Percentiles rank a stretch among this genome's conserved stretches.
Evolutionary conservation across 768 basidiomycete species (phyloP).

Genomic region (Kwoniella heveanensis): DNA sequence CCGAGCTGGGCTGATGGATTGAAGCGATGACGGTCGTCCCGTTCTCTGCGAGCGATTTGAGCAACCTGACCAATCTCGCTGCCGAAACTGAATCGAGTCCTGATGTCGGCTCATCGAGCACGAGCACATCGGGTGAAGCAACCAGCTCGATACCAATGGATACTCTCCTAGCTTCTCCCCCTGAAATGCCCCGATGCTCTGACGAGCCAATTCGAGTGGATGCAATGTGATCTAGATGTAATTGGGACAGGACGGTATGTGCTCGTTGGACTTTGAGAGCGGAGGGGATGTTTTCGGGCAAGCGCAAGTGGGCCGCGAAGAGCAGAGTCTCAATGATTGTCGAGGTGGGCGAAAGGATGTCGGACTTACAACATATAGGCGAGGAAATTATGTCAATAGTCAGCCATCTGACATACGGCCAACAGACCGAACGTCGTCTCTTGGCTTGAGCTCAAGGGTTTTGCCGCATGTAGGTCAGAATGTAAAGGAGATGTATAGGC

Average conservation of each 20-base stretch:
- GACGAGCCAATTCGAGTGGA: conserved; percentile 74
- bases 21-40: conserved; percentile 72
- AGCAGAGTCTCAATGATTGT: conserved; percentile 79
- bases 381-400: too few species aligned
- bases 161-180: conserved; percentile 86
- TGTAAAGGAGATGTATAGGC: too few species aligned
- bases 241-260: conserved; percentile 67
- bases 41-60: conserved; percentile 74
- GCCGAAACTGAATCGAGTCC: conserved; percentile 89
- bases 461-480: too few species aligned
- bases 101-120: conserved; percentile 77
- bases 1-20: conserved; percentile 85
- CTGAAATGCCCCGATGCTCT: conserved; percentile 79
- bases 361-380: too few species aligned
- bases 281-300: conserved; percentile 63
- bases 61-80: conserved; percentile 72
- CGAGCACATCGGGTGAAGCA: conserved; percentile 77
- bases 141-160: conserved; percentile 89
- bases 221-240: conserved; percentile 72
- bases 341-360: conserved; percentile 75
- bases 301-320: conserved; percentile 80
- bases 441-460: too few species aligned
- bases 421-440: too few species aligned
- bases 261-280: conserved; percentile 59
- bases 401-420: too few species aligned